A percentile compares a stretch with the other conserved stretches of the same genome.
Conservation (phyloP, 371 early-diverging fungal species). For the Apophysomyces ossiformis region DNA sequence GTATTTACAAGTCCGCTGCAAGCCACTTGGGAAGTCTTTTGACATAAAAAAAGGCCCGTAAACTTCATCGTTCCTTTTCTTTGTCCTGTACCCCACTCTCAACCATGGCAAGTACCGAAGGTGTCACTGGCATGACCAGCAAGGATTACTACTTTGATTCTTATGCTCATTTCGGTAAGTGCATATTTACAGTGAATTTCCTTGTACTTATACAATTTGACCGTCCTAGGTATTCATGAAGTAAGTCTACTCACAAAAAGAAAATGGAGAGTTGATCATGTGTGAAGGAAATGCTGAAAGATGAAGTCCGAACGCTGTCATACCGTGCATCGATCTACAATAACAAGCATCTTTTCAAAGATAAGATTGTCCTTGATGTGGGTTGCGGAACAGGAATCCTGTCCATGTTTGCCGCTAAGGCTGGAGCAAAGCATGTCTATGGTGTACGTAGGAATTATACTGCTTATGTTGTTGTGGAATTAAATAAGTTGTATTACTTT, state of each 20-base stretch:
- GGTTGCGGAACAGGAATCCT: conserved; percentile 97
- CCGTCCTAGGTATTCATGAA: conserved; percentile 58
- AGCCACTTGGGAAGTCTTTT: background rate
- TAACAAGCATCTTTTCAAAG: conserved; percentile 94
- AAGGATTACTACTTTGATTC: conserved; percentile 97
- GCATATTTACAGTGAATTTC: background rate
- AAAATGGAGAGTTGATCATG: background rate
- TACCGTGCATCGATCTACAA: conserved; percentile 93
- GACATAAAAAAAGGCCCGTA: background rate
- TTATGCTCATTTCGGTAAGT: conserved; percentile 93
- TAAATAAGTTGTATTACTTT: background rate
- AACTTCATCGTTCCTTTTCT: conserved; percentile 3
- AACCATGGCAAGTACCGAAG: conserved; percentile 17
- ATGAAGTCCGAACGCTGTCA: conserved; percentile 92
- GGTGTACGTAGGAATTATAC: conserved; percentile 61
- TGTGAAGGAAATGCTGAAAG: conserved; percentile 90
- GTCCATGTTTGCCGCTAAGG: conserved; percentile 94
- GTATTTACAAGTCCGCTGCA: background rate
- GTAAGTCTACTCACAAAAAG: conserved; percentile 20
- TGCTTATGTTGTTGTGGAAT: no score
- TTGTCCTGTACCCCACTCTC: conserved; percentile 6
- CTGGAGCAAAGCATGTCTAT: conserved; percentile 91
- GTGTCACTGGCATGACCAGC: conserved; percentile 58
- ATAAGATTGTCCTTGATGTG: conserved; percentile 96
- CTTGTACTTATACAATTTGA: conserved; percentile 8